A percentile compares a stretch with the other conserved stretches of the same genome.
These are phyloP conservation scores for Peronosclerospora sorghi DNA, from an alignment of 352 stramenopile species.

Conservation along the genomic window DNA sequence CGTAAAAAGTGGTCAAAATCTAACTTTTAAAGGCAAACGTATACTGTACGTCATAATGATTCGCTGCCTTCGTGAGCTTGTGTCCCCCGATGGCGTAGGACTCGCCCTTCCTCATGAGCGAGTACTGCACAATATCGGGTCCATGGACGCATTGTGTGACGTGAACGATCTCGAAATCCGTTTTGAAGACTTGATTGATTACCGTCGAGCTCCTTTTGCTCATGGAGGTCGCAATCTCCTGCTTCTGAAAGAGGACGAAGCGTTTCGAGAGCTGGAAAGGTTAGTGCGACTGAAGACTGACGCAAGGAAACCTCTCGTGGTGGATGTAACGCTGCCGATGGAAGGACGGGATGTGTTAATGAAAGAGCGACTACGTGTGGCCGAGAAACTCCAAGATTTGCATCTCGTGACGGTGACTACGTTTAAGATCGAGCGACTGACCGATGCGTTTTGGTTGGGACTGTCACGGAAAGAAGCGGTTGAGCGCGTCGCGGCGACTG, in stretches of 20 bases:
- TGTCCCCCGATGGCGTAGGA: constrained; percentile 26
- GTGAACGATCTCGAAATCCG: constrained; percentile 18
- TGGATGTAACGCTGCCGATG: constrained; percentile 37
- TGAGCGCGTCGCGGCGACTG: constrained; percentile 36
- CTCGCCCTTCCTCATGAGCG: constrained; percentile 43
- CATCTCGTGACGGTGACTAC: constrained; percentile 48
- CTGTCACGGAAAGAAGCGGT: constrained; percentile 23
- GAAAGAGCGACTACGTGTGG: constrained; percentile 19
- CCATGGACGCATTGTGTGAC: background rate
- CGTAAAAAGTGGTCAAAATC: no score
- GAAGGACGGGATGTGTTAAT: constrained; percentile 37
- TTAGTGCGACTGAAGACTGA: constrained; percentile 11
- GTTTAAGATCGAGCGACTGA: constrained; percentile 24
- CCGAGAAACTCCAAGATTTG: constrained; percentile 26
- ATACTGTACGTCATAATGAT: constrained; percentile 28
- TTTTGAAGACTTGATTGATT: constrained; percentile 40
- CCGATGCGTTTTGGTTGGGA: constrained; percentile 2
- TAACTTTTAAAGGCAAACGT: constrained; percentile 8
- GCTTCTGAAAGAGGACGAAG: constrained; percentile 60
- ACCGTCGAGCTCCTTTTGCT: constrained; percentile 29
- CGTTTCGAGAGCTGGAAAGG: constrained; percentile 53
- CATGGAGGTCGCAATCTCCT: constrained; percentile 36
- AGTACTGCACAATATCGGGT: constrained; percentile 29
- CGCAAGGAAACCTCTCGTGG: constrained; percentile 17
- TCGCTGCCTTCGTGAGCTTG: constrained; percentile 34